A percentile compares a stretch with the other conserved stretches of the same genome.
Conservation (phyloP, 805 yeast genomes). For the Wickerhamiella sorbophila region DNA sequence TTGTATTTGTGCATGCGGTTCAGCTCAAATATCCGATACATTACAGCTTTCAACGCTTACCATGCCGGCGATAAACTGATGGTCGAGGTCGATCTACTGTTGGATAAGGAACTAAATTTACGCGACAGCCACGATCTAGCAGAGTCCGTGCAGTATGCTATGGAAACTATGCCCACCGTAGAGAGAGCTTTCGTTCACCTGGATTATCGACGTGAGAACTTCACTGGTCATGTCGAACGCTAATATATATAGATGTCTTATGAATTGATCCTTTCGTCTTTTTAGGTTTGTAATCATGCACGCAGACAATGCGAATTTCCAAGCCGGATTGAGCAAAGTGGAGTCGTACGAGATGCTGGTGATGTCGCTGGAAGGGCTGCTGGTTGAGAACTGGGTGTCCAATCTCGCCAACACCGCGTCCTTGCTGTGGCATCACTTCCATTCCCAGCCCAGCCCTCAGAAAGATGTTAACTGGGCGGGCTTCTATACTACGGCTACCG, state of each 20-base stretch:
- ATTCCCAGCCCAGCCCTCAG: conserved; percentile 32
- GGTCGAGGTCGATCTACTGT: conserved; percentile 63
- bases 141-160: conserved; percentile 66
- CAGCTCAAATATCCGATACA: conserved; percentile 48
- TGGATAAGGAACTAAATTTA: conserved; percentile 36
- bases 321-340: conserved; percentile 20
- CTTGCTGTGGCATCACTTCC: conserved; percentile 77
- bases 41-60: conserved; percentile 55
- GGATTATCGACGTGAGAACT: conserved; percentile 33
- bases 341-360: conserved; percentile 48
- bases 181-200: conserved; percentile 74
- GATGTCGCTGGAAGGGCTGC: conserved; percentile 50
- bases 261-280: not conserved
- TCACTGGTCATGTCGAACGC: conserved; percentile 24
- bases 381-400: conserved; percentile 71
- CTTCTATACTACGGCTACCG: conserved; percentile 43
- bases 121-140: conserved; percentile 69
- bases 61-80: conserved; percentile 66
- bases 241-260: no score
- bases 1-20: conserved; percentile 55
- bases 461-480: conserved; percentile 81
- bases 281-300: conserved; percentile 27
- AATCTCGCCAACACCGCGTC: conserved; percentile 80
- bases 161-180: conserved; percentile 62
- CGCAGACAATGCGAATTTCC: conserved; percentile 59